A percentile compares a stretch with the other conserved stretches of the same genome.
Conservation (phyloP, 2,329 filamentous ascomycete species). For the Penicillium occitanis region DNA sequence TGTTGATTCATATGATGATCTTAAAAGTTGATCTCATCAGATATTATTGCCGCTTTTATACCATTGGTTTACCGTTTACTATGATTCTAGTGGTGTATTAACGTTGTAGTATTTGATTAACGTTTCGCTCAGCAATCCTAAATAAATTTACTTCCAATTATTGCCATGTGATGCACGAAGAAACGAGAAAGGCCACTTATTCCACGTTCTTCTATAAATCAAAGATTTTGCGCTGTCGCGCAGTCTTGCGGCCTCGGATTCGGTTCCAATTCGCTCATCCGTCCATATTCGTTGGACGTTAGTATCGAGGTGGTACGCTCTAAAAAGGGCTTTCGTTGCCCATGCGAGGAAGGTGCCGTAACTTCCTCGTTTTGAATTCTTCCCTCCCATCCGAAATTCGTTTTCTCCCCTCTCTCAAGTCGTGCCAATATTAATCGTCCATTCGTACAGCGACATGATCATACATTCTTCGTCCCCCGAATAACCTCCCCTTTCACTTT, state of each 20-base stretch:
- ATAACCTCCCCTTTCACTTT: conserved; percentile 84
- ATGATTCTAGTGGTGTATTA: no score
- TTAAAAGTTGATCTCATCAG: not conserved
- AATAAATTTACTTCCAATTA: not conserved
- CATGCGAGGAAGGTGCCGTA: not conserved
- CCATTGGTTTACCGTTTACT: not conserved
- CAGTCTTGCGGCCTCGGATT: not conserved
- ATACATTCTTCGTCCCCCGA: conserved; percentile 77
- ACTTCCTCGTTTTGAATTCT: not conserved
- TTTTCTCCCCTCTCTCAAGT: not conserved
- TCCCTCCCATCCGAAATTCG: not conserved
- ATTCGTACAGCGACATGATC: conserved; percentile 28
- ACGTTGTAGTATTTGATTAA: not conserved
- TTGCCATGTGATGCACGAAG: not conserved
- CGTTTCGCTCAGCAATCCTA: not conserved
- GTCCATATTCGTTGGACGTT: not conserved
- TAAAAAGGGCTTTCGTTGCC: not conserved
- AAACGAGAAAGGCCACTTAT: not conserved
- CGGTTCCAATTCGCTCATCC: not conserved
- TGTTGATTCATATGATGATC: not conserved
- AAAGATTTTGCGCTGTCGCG: not conserved
- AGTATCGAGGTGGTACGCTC: not conserved
- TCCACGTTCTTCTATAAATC: not conserved
- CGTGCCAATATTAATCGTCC: not conserved
- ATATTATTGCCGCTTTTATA: not conserved